Conservation (phyloP, 2,329 filamentous ascomycete genomes). For the Neonectria magnoliae region DNA sequence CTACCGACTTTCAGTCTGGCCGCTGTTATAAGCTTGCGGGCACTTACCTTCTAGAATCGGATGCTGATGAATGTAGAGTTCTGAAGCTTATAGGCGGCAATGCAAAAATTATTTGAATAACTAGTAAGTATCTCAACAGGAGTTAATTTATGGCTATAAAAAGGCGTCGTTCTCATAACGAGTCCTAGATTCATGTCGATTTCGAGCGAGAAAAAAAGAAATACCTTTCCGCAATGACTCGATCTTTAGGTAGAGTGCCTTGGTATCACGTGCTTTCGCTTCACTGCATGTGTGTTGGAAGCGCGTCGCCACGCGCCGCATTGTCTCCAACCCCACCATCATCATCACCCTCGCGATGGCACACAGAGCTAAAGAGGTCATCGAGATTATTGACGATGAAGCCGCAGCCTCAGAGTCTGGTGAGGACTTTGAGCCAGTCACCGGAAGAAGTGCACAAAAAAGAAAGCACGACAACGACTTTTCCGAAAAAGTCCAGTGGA, state of each 20-base stretch:
- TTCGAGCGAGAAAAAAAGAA: background rate
- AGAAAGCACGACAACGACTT: constrained; percentile 51
- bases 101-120: no score
- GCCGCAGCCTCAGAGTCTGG: constrained; percentile 35
- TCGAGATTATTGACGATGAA: constrained; percentile 43
- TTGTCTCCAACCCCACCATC: constrained; percentile 8
- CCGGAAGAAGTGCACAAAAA: constrained; percentile 42
- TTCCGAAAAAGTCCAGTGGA: constrained; percentile 61
- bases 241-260: background rate
- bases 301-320: constrained; percentile 32
- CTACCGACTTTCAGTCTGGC: background rate
- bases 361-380: constrained; percentile 26
- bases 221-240: background rate
- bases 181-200: no score
- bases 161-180: no score
- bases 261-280: constrained; percentile 40
- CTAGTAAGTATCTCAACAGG: no score
- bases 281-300: background rate
- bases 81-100: background rate
- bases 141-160: no score
- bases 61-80: background rate
- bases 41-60: background rate
- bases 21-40: background rate
- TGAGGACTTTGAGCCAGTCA: constrained; percentile 10
- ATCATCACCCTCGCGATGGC: constrained; percentile 23